These are phyloP conservation scores for Macadamia tetraphylla DNA, from an alignment of 164 flowering plant species.

Conservation along the genomic window DNA sequence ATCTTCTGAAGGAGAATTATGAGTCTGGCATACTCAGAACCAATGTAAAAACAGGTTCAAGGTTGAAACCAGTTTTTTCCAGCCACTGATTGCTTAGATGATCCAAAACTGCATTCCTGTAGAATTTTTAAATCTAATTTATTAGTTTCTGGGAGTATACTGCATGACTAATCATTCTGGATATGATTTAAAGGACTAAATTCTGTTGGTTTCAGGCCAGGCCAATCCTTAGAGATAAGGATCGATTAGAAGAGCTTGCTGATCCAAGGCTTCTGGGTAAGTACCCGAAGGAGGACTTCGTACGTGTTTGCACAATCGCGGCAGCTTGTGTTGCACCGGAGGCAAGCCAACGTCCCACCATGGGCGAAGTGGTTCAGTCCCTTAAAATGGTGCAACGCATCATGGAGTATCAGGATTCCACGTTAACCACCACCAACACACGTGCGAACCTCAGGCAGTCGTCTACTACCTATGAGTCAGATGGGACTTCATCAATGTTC, in stretches of 20 bases:
- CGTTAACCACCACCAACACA: conserved; percentile 31
- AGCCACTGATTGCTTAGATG: no score
- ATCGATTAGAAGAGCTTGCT: conserved; percentile 81
- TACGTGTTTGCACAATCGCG: conserved; percentile 91
- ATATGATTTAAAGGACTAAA: background rate
- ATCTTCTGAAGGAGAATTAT: no score
- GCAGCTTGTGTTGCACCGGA: conserved; percentile 98
- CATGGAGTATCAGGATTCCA: conserved; percentile 68
- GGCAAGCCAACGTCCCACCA: conserved; percentile 88
- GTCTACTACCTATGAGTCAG: conserved; percentile 84
- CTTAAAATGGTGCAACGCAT: conserved; percentile 93
- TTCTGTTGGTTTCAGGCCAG: conserved; percentile 62
- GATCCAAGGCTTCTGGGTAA: conserved; percentile 73
- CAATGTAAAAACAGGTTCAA: no score
- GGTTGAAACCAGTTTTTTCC: no score
- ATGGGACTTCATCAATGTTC: conserved; percentile 88
- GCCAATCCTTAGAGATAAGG: conserved; percentile 86
- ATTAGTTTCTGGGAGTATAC: no score
- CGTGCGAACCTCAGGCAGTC: conserved; percentile 74
- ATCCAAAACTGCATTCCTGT: no score
- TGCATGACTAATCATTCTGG: background rate
- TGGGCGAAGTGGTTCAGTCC: conserved; percentile 99
- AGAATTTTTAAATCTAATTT: no score
- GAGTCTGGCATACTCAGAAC: no score
- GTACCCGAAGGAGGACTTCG: conserved; percentile 85